phyloP scores from a whole-genome alignment of 2,329 filamentous ascomycete genomes.

The Erysiphe pulchra region DNA sequence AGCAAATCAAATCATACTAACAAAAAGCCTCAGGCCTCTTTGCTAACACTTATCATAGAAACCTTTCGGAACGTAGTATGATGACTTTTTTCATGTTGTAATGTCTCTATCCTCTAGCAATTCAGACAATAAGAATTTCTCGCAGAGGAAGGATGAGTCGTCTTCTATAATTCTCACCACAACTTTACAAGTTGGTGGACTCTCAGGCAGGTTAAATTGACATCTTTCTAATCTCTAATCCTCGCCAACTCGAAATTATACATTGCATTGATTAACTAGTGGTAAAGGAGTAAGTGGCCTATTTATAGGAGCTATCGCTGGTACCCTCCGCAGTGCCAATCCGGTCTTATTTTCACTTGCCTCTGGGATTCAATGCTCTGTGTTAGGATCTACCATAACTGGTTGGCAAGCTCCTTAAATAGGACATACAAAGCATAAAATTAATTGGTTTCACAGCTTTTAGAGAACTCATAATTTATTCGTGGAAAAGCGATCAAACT shows the following conservation, averaged over 20 bases:
- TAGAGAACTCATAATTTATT: slow-evolving; percentile 20
- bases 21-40: no score
- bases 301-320: slow-evolving; percentile 39
- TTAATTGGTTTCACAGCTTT: slow-evolving; percentile 17
- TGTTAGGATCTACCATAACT: slow-evolving; percentile 52
- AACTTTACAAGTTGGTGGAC: slow-evolving; percentile 31
- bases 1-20: no score
- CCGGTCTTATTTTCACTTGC: slow-evolving; percentile 46
- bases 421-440: no score
- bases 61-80: no score
- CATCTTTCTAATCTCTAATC: not conserved
- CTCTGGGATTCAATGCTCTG: slow-evolving; percentile 59
- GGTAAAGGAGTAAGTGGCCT: slow-evolving; percentile 30
- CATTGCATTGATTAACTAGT: no score
- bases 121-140: not conserved
- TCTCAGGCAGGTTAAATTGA: slow-evolving; percentile 22
- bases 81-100: no score
- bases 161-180: slow-evolving; percentile 22
- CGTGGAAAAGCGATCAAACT: slow-evolving; percentile 19
- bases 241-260: no score
- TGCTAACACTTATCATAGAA: no score
- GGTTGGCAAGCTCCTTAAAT: slow-evolving; percentile 20
- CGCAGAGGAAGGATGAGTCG: slow-evolving; percentile 6
- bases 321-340: slow-evolving; percentile 40
- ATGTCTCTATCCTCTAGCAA: not conserved